Percentiles rank a stretch among this genome's conserved stretches.
These are phyloP conservation scores for Artomyces pyxidatus DNA, from an alignment of 768 basidiomycete genomes.

Conservation along the genomic window DNA sequence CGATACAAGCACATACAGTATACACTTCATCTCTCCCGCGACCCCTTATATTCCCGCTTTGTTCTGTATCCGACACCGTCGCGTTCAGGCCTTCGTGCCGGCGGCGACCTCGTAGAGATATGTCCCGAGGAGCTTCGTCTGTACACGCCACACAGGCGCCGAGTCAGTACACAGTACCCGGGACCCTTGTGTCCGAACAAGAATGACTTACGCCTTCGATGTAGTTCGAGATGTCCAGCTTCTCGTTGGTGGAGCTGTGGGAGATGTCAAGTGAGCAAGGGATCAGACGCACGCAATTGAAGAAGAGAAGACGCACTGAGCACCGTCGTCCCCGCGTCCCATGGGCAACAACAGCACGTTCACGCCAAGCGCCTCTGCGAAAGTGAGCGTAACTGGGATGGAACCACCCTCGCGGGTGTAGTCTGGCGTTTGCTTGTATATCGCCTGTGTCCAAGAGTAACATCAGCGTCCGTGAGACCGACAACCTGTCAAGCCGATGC, in stretches of 20 bases:
- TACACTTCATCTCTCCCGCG: too few species aligned
- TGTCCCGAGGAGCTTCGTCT: slow-evolving; percentile 71
- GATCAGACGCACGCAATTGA: background rate
- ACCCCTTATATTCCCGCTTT: background rate
- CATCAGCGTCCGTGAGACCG: too few species aligned
- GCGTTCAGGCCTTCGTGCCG: background rate
- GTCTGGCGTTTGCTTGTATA: slow-evolving; percentile 74
- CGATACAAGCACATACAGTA: too few species aligned
- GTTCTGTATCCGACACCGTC: too few species aligned
- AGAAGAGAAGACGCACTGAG: slow-evolving; percentile 51
- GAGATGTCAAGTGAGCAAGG: background rate
- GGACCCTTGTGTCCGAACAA: background rate
- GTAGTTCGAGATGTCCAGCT: slow-evolving; percentile 85
- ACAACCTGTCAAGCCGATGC: too few species aligned
- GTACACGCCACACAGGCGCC: background rate
- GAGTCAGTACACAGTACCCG: background rate
- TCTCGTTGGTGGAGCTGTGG: slow-evolving; percentile 85
- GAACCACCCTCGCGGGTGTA: slow-evolving; percentile 89
- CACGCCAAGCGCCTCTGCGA: slow-evolving; percentile 79
- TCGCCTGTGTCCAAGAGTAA: too few species aligned
- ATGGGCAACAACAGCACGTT: slow-evolving; percentile 89
- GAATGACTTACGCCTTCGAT: slow-evolving; percentile 60
- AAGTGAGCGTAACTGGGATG: slow-evolving; percentile 89
- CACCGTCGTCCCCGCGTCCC: slow-evolving; percentile 92
- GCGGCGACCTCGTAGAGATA: slow-evolving; percentile 65